Evolutionary conservation across 805 yeast genomes (phyloP), one percentile per base, ranked within the genome.

Genomic region (Isabelozyma heimii): DNA sequence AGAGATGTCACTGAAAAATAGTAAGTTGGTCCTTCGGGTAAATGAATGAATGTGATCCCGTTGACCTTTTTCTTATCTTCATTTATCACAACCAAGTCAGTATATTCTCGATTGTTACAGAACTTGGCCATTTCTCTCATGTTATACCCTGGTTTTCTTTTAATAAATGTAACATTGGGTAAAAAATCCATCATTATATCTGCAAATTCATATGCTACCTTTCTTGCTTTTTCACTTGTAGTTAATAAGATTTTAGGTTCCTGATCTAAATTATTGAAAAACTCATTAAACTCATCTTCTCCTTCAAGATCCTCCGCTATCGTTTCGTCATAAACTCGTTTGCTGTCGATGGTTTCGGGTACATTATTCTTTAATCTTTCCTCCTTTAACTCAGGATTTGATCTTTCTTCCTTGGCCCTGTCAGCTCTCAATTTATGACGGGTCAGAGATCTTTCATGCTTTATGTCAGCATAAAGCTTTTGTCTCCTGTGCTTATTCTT

Each of bases 1-100:
- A 87, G 77, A 3, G 96, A 89, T 7, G 90, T 76, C 4, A 94
- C 73, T 27, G 94, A 85, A 61, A 94, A 94, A 70, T 92, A 91
- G 64, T 90, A 90, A 0, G 97, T 87, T 37, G 99, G 99, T 0
- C 99, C 99, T 42, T 80, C 88, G 8, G 99, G 99, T 50, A 94
- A 76, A 71, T 94, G 97, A 49, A 94, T 86, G 61, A 94, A 88
- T 0, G 98, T 90, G 49, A 94, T 70, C 1, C 99, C 99, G 46
- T 88, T 91, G 37, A 94, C 95, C 53, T 79, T 80, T 68, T 92
- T 94, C 69, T 91, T 91, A 70, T 90, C 97, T 69, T 94, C 99
- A 65, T 94, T 94, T 51, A 94, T 82, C 44, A 94, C 91, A 28
- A 94, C 73, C 59, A 94, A 72, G 62, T 91, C 96, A 0, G 97